A percentile compares a stretch with the other conserved stretches of the same genome.
Evolutionary conservation across 306 rosid genomes (phyloP).

Genomic region (Rosa chinensis): DNA sequence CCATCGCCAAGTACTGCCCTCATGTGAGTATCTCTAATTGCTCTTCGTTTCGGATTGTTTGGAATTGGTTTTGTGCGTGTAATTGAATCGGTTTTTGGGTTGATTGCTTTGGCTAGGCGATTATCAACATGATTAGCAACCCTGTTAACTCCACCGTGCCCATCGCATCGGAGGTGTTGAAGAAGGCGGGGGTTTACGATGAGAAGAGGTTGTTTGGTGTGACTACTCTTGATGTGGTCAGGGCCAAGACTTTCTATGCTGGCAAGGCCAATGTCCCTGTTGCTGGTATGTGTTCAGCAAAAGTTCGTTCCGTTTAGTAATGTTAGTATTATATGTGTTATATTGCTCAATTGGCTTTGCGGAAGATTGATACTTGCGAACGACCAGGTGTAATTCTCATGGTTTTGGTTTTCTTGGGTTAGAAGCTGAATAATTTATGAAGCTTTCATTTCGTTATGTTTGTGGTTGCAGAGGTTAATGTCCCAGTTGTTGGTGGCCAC

Average conservation of each 20-base stretch:
- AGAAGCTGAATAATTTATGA: no score
- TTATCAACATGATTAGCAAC: constrained; percentile 92
- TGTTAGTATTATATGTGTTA: not conserved
- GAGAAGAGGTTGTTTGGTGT: constrained; percentile 92
- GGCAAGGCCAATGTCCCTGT: constrained; percentile 86
- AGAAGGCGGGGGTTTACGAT: constrained; percentile 85
- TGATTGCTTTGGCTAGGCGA: constrained; percentile 52
- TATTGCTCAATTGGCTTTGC: not conserved
- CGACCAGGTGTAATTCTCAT: not conserved
- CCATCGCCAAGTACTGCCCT: constrained; percentile 88
- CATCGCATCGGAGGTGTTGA: constrained; percentile 94
- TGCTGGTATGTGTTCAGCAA: constrained; percentile 50
- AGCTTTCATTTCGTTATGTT: no score
- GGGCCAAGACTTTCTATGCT: constrained; percentile 97
- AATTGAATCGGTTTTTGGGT: constrained; percentile 12
- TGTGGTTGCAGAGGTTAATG: constrained; percentile 72
- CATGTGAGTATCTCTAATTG: constrained; percentile 48
- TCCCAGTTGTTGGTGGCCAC: constrained; percentile 98
- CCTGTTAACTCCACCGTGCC: constrained; percentile 98
- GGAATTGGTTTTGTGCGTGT: not conserved
- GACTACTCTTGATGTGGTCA: constrained; percentile 94
- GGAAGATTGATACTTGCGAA: not conserved
- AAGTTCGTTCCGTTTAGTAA: not conserved
- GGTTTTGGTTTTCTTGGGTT: not conserved
- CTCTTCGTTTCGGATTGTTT: not conserved